Evolutionary conservation across 2,329 filamentous ascomycete genomes (phyloP).

Genomic region (Bipolaris oryzae): DNA sequence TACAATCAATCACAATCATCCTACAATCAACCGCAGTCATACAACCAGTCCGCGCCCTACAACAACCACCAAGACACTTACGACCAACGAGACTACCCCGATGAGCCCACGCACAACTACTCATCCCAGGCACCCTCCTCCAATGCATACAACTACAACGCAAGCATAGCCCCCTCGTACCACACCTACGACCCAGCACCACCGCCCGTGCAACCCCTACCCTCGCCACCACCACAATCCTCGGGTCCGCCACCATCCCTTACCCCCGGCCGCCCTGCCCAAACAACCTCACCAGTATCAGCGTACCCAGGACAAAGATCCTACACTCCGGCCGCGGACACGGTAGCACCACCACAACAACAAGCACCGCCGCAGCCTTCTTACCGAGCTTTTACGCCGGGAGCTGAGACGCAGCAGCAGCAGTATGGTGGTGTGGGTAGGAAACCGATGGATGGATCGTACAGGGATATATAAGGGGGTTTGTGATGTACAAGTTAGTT

Average conservation of each 20-base stretch:
- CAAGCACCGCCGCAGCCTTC: background rate
- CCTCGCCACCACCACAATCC: background rate
- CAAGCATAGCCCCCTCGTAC: constrained; percentile 6
- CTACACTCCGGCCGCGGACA: constrained; percentile 7
- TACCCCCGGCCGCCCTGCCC: constrained; percentile 1
- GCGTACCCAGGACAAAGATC: constrained; percentile 10
- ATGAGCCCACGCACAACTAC: constrained; percentile 5
- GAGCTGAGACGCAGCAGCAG: constrained; percentile 1
- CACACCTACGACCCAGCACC: constrained; percentile 5
- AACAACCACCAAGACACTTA: constrained; percentile 6
- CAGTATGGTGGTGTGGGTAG: constrained; percentile 5
- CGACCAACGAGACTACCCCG: constrained; percentile 12
- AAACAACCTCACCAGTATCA: background rate
- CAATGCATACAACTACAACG: constrained; percentile 7
- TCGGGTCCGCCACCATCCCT: background rate
- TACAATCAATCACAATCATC: constrained; percentile 11
- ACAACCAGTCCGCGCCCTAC: constrained; percentile 20
- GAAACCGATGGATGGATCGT: constrained; percentile 3
- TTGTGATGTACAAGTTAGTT: background rate
- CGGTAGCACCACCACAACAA: background rate
- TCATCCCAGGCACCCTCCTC: constrained; percentile 6
- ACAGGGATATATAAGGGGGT: constrained; percentile 7
- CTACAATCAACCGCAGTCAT: background rate
- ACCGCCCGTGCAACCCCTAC: background rate
- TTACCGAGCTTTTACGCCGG: constrained; percentile 12